Base-by-base conservation (phyloP, 2,329 filamentous ascomycete species). In the Chaetomiaceae sp. region DNA sequence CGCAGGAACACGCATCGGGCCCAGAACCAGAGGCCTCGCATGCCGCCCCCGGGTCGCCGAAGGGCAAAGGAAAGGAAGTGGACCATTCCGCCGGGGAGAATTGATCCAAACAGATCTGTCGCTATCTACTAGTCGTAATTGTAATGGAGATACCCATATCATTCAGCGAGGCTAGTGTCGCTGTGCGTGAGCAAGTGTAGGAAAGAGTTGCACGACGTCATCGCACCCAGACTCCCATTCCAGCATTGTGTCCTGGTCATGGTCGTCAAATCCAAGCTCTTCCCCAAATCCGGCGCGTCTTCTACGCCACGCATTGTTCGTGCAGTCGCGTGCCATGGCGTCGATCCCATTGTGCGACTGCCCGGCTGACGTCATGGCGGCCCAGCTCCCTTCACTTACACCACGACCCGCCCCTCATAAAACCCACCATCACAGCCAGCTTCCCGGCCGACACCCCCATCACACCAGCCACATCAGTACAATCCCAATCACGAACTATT, bases 61-160 rank as follows among this genome's bases (percentile, higher is more conserved):
- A 45, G 35, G 47, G 41, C 10, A 52, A 50, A 22, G 50, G 38
- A 22, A 49, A 49, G 39, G 42, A 49, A 5, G 24, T 42, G 9
- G 47, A 37, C 18, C 35, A 22, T 26, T 29, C 34, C 6, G 38
- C 4, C 11, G 15, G 12, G 18, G 34, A 36, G 9, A 20, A 14
- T 15, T 49, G 26, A 49, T 34, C 11, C 22, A 12, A n/a, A 15
- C 4, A 27, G 4, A 19, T 10, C n/a, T n/a, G 32, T 41, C 27
- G n/a, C 17, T 22, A 30, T 40, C 14, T 44, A 33, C 30, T 38
- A 41, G 41, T 44, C 22, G 26, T 44, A 47, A 51, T 49, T 26
- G 10, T 51, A 51, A 51, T 49, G 32, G 30, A 44, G 49, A 51
- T 51, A 49, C 49, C 49, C 46, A 17, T 42, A 34, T 32, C 14